Evolutionary conservation across 768 basidiomycete species (phyloP), one percentile per base, ranked within the genome.

Genomic region (Sarcodon aspratus): DNA sequence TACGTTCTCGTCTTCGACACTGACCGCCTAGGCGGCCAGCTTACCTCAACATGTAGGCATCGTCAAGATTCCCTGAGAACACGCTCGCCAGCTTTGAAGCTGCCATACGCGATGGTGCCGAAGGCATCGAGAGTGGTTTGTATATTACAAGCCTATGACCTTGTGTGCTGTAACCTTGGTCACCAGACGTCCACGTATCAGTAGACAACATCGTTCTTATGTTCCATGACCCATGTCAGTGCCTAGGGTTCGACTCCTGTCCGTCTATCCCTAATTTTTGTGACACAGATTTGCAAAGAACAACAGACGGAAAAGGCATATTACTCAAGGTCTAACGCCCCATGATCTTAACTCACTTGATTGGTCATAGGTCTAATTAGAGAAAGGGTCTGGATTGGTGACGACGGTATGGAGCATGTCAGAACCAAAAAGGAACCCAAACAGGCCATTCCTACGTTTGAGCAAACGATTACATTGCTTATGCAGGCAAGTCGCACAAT

Each of bases 71-170:
- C 61, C 87, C 88, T 3, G 92, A 96, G 68, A 96, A 96, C 69
- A 92, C 92, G 40, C 75, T 90, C 52, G 87, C 87, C 31, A 88
- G 85, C 66, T 96, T 96, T 67, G 81, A 88, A 61, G 85, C 84
- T 52, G 93, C 93, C 58, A 86, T 93, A 51, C 77, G 78, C 17
- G 90, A 94, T 68, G 93, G 93, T 47, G 84, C 89, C 37, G 90
- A 96, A 62, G 91, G 79, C 47, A 91, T 96, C 57, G 93, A 96
- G 76, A 90, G 85, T 60, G 92, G 92, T 93, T 86, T 64, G 75
- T 66, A 55, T 55, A 53, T 57, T 54, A 61, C 57, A 54, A 49
- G 57, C 55, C 63, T 63, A 63, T 59, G 56, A 53, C 56, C 56
- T 59, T 66, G 64, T n/a, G 48, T 11, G n/a, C n/a, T 69, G 64